Conservation (phyloP, 805 yeast genomes). For the Saturnispora silvae region DNA sequence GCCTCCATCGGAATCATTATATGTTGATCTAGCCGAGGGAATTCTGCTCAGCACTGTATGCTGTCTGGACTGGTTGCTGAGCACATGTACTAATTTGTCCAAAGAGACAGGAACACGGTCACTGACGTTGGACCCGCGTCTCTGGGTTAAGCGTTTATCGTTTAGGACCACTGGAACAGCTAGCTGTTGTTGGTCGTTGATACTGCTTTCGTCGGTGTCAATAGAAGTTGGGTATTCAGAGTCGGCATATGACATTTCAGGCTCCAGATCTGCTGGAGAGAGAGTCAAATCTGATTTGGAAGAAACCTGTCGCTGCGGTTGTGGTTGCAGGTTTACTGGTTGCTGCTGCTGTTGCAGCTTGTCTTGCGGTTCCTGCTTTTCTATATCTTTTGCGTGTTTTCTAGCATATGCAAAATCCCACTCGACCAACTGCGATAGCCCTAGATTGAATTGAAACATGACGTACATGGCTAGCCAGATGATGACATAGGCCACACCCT, state of each 20-base stretch:
- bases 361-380: neutral
- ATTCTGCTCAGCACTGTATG: slow-evolving; percentile 17
- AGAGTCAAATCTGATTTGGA: neutral
- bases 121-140: slow-evolving; percentile 1
- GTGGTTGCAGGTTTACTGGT: neutral
- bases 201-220: slow-evolving; percentile 2
- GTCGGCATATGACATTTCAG: neutral
- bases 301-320: no score
- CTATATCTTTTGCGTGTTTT: slow-evolving; percentile 4
- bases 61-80: slow-evolving; percentile 6
- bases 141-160: neutral
- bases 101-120: slow-evolving; percentile 4
- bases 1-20: neutral
- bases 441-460: slow-evolving; percentile 41
- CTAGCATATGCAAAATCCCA: slow-evolving; percentile 35
- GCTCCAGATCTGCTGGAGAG: neutral
- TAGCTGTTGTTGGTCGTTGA: neutral
- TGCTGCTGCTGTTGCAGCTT: neutral
- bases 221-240: slow-evolving; percentile 6
- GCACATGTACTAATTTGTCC: neutral
- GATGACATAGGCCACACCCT: slow-evolving; percentile 42
- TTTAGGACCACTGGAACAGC: neutral
- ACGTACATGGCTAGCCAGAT: slow-evolving; percentile 46
- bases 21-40: slow-evolving; percentile 23
- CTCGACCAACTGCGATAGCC: slow-evolving; percentile 38